phyloP scores from a whole-genome alignment of 169 alveolate species.

The Cryptosporidium parvum region DNA sequence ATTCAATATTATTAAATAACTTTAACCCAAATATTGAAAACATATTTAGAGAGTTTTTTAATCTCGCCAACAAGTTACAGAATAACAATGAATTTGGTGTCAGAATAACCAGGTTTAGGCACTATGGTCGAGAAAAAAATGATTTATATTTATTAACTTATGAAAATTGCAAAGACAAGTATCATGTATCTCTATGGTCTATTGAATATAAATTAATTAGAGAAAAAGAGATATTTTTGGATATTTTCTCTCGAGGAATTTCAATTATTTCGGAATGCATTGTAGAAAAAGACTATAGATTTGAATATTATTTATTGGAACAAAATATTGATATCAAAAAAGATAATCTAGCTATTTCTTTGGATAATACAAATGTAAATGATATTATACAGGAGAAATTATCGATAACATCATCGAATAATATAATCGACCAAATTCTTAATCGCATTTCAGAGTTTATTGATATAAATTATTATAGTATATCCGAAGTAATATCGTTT shows the following conservation, averaged over 20 bases:
- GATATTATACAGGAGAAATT: not conserved
- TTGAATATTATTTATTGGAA: not conserved
- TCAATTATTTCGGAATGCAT: slow-evolving; percentile 24
- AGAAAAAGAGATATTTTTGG: slow-evolving; percentile 22
- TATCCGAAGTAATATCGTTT: slow-evolving; percentile 26
- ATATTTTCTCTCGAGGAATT: slow-evolving; percentile 28
- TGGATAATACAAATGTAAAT: not conserved
- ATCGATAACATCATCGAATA: not conserved
- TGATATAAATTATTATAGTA: slow-evolving; percentile 2
- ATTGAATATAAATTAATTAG: not conserved
- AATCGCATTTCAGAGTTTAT: not conserved
- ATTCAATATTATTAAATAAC: slow-evolving; percentile 12
- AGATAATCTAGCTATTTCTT: not conserved
- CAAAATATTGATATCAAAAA: not conserved
- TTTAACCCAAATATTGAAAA: slow-evolving; percentile 6
- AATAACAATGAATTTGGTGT: slow-evolving; percentile 15
- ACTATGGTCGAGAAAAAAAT: not conserved
- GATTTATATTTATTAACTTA: not conserved
- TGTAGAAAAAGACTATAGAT: not conserved
- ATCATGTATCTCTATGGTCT: slow-evolving; percentile 18
- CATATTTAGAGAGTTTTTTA: slow-evolving; percentile 1
- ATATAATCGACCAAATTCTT: slow-evolving; percentile 22
- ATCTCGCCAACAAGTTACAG: not conserved
- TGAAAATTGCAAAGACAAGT: not conserved
- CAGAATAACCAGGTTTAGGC: slow-evolving; percentile 2